Evolutionary conservation across 2,329 filamentous ascomycete genomes (phyloP).

Genomic region (Aspergillus pseudoglaucus): DNA sequence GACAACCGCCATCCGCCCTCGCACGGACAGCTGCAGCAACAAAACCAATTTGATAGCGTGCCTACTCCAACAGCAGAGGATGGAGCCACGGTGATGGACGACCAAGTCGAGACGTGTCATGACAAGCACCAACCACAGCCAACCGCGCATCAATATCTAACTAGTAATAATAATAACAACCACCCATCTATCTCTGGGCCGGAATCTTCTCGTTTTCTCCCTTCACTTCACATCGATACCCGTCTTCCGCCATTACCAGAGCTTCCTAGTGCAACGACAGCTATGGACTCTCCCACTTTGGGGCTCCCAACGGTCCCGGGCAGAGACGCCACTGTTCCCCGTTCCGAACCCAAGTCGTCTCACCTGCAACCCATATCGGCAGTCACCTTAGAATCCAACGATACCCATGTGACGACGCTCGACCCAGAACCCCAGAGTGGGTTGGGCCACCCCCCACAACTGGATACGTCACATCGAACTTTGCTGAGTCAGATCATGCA

Average conservation of each 20-base stretch:
- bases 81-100: conserved; percentile 19
- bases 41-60: conserved; percentile 3
- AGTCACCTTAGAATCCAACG: conserved; percentile 53
- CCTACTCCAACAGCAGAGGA: conserved; percentile 11
- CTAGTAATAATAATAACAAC: background rate
- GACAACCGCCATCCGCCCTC: conserved; percentile 30
- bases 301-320: conserved; percentile 21
- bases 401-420: conserved; percentile 56
- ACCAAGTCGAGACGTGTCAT: conserved; percentile 7
- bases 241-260: conserved; percentile 5
- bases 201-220: conserved; percentile 7
- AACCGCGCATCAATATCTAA: conserved; percentile 1
- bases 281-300: conserved; percentile 40
- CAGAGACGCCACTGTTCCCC: conserved; percentile 4
- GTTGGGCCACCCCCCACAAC: conserved; percentile 28
- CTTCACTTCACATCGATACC: conserved; percentile 24
- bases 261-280: conserved; percentile 8
- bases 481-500: conserved; percentile 45
- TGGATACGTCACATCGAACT: conserved; percentile 32
- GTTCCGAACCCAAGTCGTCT: conserved; percentile 2
- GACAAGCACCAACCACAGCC: conserved; percentile 7
- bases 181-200: background rate
- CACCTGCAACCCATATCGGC: conserved; percentile 30
- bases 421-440: conserved; percentile 66
- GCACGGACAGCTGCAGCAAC: conserved; percentile 15